Evolutionary conservation across 2,329 filamentous ascomycete species (phyloP).

Genomic region (Didymella segeticola): DNA sequence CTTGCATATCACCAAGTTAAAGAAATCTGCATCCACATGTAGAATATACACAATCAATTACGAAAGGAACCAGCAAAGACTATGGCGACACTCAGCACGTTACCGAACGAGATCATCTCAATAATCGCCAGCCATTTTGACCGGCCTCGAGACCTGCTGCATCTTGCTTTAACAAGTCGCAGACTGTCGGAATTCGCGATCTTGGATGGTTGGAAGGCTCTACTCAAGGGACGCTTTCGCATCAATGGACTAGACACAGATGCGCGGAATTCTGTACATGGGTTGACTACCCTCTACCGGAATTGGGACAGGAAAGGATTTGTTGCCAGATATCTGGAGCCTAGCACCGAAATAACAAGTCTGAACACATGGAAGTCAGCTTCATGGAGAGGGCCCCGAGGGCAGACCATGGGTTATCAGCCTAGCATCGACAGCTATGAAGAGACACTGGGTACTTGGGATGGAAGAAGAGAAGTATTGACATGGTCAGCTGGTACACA

Average conservation of each 20-base stretch:
- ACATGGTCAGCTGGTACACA: conserved; percentile 68
- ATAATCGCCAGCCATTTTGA: conserved; percentile 40
- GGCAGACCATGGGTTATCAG: conserved; percentile 65
- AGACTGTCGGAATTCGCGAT: conserved; percentile 34
- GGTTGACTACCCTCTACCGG: conserved; percentile 62
- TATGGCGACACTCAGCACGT: conserved; percentile 33
- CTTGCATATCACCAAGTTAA: not conserved
- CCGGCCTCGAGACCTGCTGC: conserved; percentile 33
- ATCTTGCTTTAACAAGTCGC: conserved; percentile 33
- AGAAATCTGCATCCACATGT: not conserved
- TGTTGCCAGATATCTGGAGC: conserved; percentile 61
- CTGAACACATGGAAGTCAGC: conserved; percentile 43
- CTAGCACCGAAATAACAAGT: conserved; percentile 44
- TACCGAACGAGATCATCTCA: conserved; percentile 45
- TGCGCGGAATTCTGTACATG: conserved; percentile 54
- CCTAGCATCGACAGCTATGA: conserved; percentile 66
- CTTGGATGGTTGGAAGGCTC: conserved; percentile 45
- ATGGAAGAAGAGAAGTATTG: conserved; percentile 61
- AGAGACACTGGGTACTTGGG: conserved; percentile 48
- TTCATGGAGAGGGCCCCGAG: conserved; percentile 52
- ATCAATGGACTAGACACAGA: conserved; percentile 33
- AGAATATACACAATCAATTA: not conserved
- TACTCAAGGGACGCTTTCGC: conserved; percentile 41
- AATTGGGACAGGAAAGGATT: conserved; percentile 65
- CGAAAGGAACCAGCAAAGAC: not conserved